phyloP scores from a whole-genome alignment of 345 rosid species.

The Alliaria petiolata region DNA sequence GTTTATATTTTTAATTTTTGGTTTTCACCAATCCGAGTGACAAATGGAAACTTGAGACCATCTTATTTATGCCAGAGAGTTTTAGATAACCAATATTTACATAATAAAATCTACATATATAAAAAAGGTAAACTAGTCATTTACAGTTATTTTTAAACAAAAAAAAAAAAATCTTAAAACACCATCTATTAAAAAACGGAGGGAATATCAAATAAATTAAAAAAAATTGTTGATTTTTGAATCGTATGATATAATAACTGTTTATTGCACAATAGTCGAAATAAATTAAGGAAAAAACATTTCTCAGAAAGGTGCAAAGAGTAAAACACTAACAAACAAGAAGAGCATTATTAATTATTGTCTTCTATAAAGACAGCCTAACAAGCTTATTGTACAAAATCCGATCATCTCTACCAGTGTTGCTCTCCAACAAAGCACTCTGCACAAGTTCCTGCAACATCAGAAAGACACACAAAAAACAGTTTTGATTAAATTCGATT shows the following conservation, averaged over 20 bases:
- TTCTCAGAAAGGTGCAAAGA: not conserved
- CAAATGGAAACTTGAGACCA: not conserved
- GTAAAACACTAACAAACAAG: not conserved
- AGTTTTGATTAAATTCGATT: not conserved
- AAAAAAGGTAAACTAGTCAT: no score
- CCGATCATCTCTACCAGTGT: slow-evolving; percentile 92
- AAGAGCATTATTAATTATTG: not conserved
- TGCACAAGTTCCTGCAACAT: slow-evolving; percentile 80
- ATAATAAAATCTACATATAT: no score
- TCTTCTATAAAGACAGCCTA: slow-evolving; percentile 38
- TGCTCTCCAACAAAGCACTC: slow-evolving; percentile 87
- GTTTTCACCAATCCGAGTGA: not conserved
- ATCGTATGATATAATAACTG: not conserved
- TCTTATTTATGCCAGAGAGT: not conserved
- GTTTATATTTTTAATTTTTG: not conserved
- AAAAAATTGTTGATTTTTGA: not conserved
- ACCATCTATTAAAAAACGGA: no score
- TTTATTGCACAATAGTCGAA: not conserved
- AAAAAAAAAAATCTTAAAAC: no score
- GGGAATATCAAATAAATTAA: not conserved
- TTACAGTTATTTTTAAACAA: no score
- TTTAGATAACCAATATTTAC: not conserved
- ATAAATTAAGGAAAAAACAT: not conserved
- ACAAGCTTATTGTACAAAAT: slow-evolving; percentile 82
- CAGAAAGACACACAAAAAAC: not conserved